Evolutionary conservation across 768 basidiomycete genomes (phyloP).

Genomic region (Lentinus tigrinus): DNA sequence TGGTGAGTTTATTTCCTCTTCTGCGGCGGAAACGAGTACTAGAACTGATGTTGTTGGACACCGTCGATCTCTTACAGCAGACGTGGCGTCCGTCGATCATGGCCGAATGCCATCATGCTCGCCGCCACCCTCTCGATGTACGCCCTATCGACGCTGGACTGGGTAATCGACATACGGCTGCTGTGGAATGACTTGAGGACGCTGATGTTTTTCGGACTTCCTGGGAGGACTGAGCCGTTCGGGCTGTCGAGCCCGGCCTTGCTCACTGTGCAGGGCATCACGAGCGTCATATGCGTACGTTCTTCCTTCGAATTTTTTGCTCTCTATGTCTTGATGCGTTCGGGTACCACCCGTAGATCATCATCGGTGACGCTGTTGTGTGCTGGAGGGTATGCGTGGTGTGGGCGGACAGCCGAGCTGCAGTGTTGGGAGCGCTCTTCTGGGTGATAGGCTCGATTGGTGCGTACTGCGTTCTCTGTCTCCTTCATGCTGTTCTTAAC

Average conservation of each 20-base stretch:
- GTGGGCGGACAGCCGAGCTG: not conserved
- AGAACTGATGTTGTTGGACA: not conserved
- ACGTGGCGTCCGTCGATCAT: not conserved
- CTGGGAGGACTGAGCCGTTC: not conserved
- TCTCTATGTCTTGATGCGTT: not conserved
- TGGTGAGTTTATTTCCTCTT: not conserved
- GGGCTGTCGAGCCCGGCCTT: not conserved
- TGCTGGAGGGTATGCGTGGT: slow-evolving; percentile 4
- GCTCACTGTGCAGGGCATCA: not conserved
- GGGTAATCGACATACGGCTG: slow-evolving; percentile 1
- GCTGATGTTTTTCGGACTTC: not conserved
- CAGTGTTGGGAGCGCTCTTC: not conserved
- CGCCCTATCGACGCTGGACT: slow-evolving; percentile 1
- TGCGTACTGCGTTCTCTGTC: not conserved
- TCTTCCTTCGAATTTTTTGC: not conserved
- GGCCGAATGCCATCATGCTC: slow-evolving; percentile 1
- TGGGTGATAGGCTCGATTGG: slow-evolving; percentile 1
- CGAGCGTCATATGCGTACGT: slow-evolving; percentile 4
- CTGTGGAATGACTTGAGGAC: not conserved
- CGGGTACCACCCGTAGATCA: not conserved
- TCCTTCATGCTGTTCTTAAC: too few species aligned
- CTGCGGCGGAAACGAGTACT: not conserved
- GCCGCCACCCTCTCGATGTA: not conserved
- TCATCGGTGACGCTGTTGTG: not conserved
- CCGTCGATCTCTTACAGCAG: not conserved